These are phyloP conservation scores for Lignosus rhinocerotis DNA, from an alignment of 1,284 basidiomycete genomes.

Conservation along the genomic window DNA sequence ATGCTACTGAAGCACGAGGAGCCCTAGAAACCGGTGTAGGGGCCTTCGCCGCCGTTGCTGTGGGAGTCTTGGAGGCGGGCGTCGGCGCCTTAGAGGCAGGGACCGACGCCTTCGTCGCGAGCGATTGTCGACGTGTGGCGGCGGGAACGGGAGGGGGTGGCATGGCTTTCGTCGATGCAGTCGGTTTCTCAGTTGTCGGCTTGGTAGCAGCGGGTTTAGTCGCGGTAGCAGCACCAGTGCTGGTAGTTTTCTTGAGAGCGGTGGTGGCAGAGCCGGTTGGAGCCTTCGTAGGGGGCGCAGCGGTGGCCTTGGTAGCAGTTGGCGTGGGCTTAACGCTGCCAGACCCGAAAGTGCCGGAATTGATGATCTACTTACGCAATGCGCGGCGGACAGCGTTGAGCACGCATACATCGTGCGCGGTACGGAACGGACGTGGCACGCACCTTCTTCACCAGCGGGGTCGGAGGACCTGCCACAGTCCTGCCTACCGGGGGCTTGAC, in stretches of 20 bases:
- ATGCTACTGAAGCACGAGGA: slow-evolving; percentile 50
- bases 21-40: slow-evolving; percentile 13
- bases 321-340: slow-evolving; percentile 53
- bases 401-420: slow-evolving; percentile 1
- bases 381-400: slow-evolving; percentile 2
- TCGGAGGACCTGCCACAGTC: slow-evolving; percentile 40
- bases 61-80: slow-evolving; percentile 26
- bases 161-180: slow-evolving; percentile 30
- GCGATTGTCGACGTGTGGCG: slow-evolving; percentile 26
- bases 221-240: slow-evolving; percentile 39
- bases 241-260: slow-evolving; percentile 51
- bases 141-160: slow-evolving; percentile 25
- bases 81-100: slow-evolving; percentile 46
- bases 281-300: slow-evolving; percentile 37
- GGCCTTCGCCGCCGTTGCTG: slow-evolving; percentile 18
- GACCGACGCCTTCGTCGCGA: slow-evolving; percentile 35
- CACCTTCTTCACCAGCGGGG: slow-evolving; percentile 68
- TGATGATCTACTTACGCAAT: slow-evolving; percentile 51
- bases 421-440: slow-evolving; percentile 30
- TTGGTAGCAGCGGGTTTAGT: slow-evolving; percentile 45
- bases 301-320: slow-evolving; percentile 41
- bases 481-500: slow-evolving; percentile 45
- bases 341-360: slow-evolving; percentile 66
- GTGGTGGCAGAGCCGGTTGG: slow-evolving; percentile 36
- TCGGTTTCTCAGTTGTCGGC: slow-evolving; percentile 42